These are phyloP conservation scores for Chlorophyllum brunneum DNA, from an alignment of 768 basidiomycete species.

Conservation along the genomic window DNA sequence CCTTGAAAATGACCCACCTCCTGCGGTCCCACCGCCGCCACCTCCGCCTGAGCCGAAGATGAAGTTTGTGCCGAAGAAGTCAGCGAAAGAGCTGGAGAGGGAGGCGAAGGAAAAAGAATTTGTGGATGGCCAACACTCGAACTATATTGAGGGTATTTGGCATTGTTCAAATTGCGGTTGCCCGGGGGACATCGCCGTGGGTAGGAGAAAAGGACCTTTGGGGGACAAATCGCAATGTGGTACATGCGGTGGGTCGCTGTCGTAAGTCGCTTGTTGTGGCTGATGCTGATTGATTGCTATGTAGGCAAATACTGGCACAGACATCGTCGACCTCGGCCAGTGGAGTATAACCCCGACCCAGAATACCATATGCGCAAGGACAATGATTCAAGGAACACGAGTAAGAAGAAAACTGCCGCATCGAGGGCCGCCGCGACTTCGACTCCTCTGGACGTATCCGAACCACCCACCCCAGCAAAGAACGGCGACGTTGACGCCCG, in stretches of 20 bases:
- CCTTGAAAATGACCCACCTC: constrained; percentile 57
- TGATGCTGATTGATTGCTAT: constrained; percentile 11
- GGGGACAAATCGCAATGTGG: constrained; percentile 92
- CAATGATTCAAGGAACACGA: constrained; percentile 44
- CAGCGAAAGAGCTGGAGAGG: constrained; percentile 69
- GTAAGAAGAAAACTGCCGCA: constrained; percentile 54
- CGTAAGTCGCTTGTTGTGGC: constrained; percentile 4
- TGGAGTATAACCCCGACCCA: constrained; percentile 74
- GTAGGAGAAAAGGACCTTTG: constrained; percentile 83
- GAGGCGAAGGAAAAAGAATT: constrained; percentile 85
- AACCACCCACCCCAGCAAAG: constrained; percentile 40
- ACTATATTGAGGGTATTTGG: constrained; percentile 84
- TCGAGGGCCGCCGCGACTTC: constrained; percentile 47
- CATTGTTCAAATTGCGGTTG: constrained; percentile 95
- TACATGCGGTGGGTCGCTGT: constrained; percentile 70
- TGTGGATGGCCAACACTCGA: constrained; percentile 77
- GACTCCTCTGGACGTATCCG: constrained; percentile 31
- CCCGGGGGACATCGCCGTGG: constrained; percentile 82
- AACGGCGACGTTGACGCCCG: constrained; percentile 33
- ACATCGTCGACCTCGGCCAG: constrained; percentile 75
- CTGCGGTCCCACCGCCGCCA: constrained; percentile 24
- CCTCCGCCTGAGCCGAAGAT: constrained; percentile 43
- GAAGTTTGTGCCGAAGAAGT: constrained; percentile 51
- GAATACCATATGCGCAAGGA: constrained; percentile 66
- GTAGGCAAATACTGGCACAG: constrained; percentile 89